These are phyloP conservation scores for Paramecium sonneborni DNA, from an alignment of 73 alveolate species.

Conservation along the genomic window DNA sequence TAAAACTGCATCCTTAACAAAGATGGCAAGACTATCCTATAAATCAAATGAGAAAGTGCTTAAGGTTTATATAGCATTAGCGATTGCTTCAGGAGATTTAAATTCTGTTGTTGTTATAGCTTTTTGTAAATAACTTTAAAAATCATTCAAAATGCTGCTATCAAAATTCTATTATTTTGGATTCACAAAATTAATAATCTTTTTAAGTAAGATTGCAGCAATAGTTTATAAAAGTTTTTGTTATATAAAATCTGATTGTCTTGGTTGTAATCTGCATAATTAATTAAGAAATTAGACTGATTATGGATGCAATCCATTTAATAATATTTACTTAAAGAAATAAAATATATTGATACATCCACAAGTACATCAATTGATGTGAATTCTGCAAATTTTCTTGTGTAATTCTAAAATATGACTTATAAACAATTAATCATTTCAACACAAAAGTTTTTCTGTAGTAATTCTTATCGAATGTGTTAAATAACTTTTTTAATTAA, in stretches of 20 bases:
- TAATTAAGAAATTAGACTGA: conserved; percentile 12
- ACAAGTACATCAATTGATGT: conserved; percentile 32
- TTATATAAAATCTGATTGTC: conserved; percentile 32
- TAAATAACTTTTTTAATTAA: background rate
- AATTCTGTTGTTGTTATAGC: conserved; percentile 27
- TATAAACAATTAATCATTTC: conserved; percentile 37
- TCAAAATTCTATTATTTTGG: background rate
- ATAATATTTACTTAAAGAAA: background rate
- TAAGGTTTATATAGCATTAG: conserved; percentile 64
- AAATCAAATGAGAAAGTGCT: conserved; percentile 54
- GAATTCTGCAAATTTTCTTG: conserved; percentile 11
- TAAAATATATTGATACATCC: background rate
- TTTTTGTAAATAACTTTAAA: conserved; percentile 25
- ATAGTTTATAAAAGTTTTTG: conserved; percentile 3
- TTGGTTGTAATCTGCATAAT: background rate
- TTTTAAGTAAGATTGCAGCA: conserved; percentile 31
- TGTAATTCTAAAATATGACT: background rate
- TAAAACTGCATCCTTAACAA: conserved; percentile 67
- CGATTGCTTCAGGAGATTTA: conserved; percentile 55
- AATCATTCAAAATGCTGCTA: background rate
- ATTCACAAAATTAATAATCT: conserved; percentile 19
- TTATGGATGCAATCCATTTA: conserved; percentile 42
- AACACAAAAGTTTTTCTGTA: conserved; percentile 32
- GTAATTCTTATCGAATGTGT: conserved; percentile 10
- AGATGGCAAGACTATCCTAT: conserved; percentile 56